These are phyloP conservation scores for Drosera spatulata DNA, from an alignment of 179 eudicot species.

Conservation along the genomic window DNA sequence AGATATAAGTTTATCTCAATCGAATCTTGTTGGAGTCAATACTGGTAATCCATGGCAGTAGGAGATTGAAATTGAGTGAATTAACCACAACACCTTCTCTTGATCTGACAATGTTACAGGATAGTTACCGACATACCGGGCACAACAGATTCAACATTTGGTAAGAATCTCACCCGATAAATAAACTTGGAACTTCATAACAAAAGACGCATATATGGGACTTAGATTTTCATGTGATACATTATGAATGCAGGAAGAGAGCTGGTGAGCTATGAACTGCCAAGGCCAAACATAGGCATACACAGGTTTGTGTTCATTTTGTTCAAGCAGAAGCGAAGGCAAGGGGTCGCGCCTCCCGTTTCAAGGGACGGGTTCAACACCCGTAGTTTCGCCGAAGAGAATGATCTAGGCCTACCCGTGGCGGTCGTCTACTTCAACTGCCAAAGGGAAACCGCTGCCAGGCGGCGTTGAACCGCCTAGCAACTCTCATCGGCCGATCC, in stretches of 20 bases:
- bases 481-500: too few species aligned
- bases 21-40: too few species aligned
- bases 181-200: neutral
- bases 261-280: slow-evolving; percentile 44
- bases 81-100: neutral
- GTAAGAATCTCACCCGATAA: slow-evolving; percentile 9
- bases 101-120: slow-evolving; percentile 28
- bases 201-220: neutral
- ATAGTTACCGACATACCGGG: slow-evolving; percentile 57
- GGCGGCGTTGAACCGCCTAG: slow-evolving; percentile 3
- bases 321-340: slow-evolving; percentile 40
- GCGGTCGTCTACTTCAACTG: slow-evolving; percentile 57
- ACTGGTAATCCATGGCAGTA: too few species aligned
- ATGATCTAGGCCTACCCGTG: slow-evolving; percentile 41
- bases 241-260: slow-evolving; percentile 29
- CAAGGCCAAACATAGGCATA: slow-evolving; percentile 55
- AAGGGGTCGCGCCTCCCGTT: slow-evolving; percentile 8
- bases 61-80: too few species aligned
- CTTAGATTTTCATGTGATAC: neutral
- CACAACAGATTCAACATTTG: slow-evolving; percentile 51
- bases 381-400: slow-evolving; percentile 34
- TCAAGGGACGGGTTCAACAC: slow-evolving; percentile 34
- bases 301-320: slow-evolving; percentile 51
- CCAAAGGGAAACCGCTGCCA: slow-evolving; percentile 49
- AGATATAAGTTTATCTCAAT: too few species aligned